Base-by-base conservation (phyloP, 1,284 basidiomycete genomes). In the Lentinula novae-zelandiae region DNA sequence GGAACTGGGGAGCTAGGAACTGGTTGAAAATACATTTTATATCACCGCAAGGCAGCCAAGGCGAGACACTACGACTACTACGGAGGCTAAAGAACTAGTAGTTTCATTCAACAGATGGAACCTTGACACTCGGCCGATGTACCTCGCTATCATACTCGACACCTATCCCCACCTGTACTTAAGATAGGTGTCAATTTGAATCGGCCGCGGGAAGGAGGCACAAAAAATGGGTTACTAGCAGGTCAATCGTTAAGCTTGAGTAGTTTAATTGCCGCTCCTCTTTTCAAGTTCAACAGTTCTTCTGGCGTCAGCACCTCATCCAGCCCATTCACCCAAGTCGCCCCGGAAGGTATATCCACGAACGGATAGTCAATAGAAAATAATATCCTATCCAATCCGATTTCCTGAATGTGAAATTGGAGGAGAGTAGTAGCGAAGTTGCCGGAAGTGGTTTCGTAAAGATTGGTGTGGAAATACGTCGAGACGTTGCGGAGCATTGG, bases 361-460 rank as follows among this genome's bases (percentile, higher is more conserved):
- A 69, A 79, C 3, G 75, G 76, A 64, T 79, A 79, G 64, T 79
- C 77, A 20, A 79, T 72, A 9, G 76, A 78, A 60, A 71, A 78
- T 68, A 78, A 57, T 40, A 79, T 77, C 22, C 72, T 67, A 57
- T 74, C 70, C 39, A 78, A 56, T 2, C 76, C 78, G 64, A 79
- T 76, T 60, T 75, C 67, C n/a, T 68, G 60, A 17, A 69, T 72
- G 60, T 79, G 77, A 61, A 78, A 77, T 39, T 75, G 60, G 13
- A 79, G 67, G 6, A 79, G 70, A 17, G 68, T 60, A 0, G 76
- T 77, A 3, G 74, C 74, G 56, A 80, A 80, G 60, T 79, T 77
- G 3, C 76, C 78, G 15, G 78, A 78, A 0, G 75, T 75, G 0
- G 78, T 80, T 63, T 78, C 76, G 62, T 72, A 73, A 15, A 80